phyloP scores from a whole-genome alignment of 345 rosid genomes.

The Cardamine occulta region DNA sequence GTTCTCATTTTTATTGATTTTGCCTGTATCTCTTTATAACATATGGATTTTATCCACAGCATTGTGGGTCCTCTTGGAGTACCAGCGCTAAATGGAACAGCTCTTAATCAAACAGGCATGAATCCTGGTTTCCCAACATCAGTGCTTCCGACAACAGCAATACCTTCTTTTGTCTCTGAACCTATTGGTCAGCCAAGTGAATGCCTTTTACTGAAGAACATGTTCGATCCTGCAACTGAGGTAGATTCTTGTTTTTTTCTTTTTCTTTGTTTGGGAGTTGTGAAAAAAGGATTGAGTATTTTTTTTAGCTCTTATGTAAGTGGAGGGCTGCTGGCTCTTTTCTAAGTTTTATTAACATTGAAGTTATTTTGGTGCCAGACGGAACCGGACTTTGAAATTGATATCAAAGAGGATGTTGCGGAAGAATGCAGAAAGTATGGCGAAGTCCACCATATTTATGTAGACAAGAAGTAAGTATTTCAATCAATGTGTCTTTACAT shows the following conservation, averaged over 20 bases:
- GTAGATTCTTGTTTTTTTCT: conserved; percentile 42
- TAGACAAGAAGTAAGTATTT: conserved; percentile 85
- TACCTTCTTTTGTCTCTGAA: conserved; percentile 57
- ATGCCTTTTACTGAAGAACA: conserved; percentile 83
- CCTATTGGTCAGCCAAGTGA: conserved; percentile 82
- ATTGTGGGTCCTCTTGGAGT: conserved; percentile 73
- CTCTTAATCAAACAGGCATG: conserved; percentile 53
- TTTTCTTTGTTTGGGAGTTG: background rate
- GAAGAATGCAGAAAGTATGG: conserved; percentile 89
- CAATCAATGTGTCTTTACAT: background rate
- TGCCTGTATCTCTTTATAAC: background rate
- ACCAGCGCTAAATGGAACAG: conserved; percentile 66
- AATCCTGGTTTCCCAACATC: conserved; percentile 57
- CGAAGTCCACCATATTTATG: conserved; percentile 71
- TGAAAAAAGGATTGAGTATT: background rate
- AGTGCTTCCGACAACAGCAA: conserved; percentile 55
- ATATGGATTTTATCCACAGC: conserved; percentile 44
- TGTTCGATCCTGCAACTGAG: conserved; percentile 95
- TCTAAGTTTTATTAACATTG: background rate
- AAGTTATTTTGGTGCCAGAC: conserved; percentile 54
- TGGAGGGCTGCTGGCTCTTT: background rate
- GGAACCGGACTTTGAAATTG: conserved; percentile 79
- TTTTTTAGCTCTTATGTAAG: background rate
- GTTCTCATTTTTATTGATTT: background rate
- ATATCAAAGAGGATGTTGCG: conserved; percentile 80